phyloP scores from a whole-genome alignment of 1,284 basidiomycete genomes.

The Kalmanozyma brasiliensis region DNA sequence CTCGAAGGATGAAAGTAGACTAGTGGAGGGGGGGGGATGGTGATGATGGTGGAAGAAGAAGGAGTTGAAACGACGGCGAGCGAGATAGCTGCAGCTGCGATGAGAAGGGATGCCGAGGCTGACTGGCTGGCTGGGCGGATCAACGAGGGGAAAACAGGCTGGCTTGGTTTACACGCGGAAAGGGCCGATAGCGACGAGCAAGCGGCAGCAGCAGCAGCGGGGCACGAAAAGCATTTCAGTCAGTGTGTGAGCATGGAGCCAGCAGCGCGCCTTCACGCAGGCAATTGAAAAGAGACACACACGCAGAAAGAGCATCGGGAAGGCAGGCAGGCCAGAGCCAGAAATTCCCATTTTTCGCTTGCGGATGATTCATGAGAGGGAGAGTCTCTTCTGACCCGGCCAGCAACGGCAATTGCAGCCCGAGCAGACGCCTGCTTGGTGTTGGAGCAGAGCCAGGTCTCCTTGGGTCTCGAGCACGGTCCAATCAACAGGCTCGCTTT shows the following conservation, averaged over 20 bases:
- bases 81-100: conserved; percentile 4
- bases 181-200: conserved; percentile 34
- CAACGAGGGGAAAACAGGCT: conserved; percentile 13
- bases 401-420: conserved; percentile 39
- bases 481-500: conserved; percentile 45
- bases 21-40: conserved; percentile 15
- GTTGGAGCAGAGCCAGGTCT: no score
- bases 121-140: conserved; percentile 4
- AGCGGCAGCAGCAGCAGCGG: no score
- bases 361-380: conserved; percentile 19
- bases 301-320: conserved; percentile 7
- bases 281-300: neutral
- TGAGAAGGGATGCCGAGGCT: conserved; percentile 12
- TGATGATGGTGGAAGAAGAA: conserved; percentile 12
- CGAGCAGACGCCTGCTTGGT: conserved; percentile 17
- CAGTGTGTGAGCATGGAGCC: conserved; percentile 5
- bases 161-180: conserved; percentile 26
- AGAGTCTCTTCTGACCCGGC: conserved; percentile 23
- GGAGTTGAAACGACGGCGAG: no score
- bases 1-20: conserved; percentile 14
- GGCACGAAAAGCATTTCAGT: neutral
- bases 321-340: conserved; percentile 3
- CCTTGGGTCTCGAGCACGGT: conserved; percentile 29
- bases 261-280: conserved; percentile 19
- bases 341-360: conserved; percentile 11